phyloP scores from a whole-genome alignment of 192 early-diverging fungal species.

The Backusella sp. region DNA sequence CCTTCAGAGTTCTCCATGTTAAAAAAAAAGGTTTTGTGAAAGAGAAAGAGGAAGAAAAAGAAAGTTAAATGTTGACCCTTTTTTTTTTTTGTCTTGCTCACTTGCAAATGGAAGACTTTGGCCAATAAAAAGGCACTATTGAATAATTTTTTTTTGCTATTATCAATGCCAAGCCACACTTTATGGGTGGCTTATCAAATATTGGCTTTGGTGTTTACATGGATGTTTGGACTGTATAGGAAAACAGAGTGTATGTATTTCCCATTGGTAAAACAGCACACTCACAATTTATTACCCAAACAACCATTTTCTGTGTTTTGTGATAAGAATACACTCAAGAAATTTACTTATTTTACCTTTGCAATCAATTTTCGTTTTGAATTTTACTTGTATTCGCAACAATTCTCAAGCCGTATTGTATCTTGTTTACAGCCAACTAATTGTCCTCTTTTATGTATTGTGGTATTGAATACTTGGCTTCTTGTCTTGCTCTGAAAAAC shows the following conservation, averaged over 20 bases:
- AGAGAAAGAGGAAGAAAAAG: constrained; percentile 27
- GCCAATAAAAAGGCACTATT: neutral
- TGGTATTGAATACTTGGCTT: neutral
- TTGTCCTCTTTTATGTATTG: neutral
- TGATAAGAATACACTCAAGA: no score
- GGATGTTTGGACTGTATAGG: no score
- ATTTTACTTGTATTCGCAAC: no score
- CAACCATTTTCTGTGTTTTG: no score
- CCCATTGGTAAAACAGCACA: no score
- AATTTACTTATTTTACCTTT: no score
- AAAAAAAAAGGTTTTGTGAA: constrained; percentile 6
- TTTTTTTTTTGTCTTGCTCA: neutral
- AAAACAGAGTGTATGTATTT: no score
- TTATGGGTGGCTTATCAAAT: neutral
- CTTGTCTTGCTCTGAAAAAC: neutral
- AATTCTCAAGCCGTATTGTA: no score
- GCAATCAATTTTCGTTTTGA: no score
- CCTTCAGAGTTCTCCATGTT: constrained; percentile 50
- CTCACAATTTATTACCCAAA: no score
- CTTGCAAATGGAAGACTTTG: neutral
- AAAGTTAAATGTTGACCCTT: neutral
- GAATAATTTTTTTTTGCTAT: neutral
- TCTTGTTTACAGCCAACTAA: no score
- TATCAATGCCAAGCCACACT: neutral
- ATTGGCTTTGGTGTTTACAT: no score